These are phyloP conservation scores for Biscogniauxia mediterranea DNA, from an alignment of 2,329 filamentous ascomycete species.

Conservation along the genomic window DNA sequence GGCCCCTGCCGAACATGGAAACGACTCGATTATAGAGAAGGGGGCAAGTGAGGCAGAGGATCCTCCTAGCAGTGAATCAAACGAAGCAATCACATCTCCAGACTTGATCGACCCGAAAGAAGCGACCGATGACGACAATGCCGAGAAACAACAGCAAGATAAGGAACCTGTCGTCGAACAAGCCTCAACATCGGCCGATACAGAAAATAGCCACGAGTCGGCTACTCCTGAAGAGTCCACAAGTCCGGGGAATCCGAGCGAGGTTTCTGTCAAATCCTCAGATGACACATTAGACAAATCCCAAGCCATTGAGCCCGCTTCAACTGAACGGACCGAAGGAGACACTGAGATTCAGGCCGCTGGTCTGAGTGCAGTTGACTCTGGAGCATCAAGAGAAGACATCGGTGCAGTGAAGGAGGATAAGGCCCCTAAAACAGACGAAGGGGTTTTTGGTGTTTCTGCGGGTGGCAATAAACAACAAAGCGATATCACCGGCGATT, in stretches of 20 bases:
- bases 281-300: constrained; percentile 8
- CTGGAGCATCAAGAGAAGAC: not conserved
- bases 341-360: constrained; percentile 6
- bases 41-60: not conserved
- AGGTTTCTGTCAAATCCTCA: constrained; percentile 1
- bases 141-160: not conserved
- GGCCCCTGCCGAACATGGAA: not conserved
- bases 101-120: not conserved
- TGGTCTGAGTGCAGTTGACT: not conserved
- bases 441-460: not conserved
- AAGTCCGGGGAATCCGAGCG: not conserved
- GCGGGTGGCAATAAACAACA: not conserved
- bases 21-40: not conserved
- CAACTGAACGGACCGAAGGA: constrained; percentile 11
- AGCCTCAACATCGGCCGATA: not conserved
- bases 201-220: not conserved
- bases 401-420: not conserved
- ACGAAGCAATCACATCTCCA: not conserved
- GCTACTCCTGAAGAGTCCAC: not conserved
- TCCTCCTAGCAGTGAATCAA: not conserved
- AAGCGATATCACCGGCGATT: not conserved
- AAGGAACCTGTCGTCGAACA: not conserved
- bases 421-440: not conserved
- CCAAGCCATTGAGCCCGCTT: constrained; percentile 10
- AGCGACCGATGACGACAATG: not conserved